Percentiles rank a stretch among this genome's conserved stretches.
Evolutionary conservation across 345 rosid genomes (phyloP).

Genomic region (Lepidium sativum): DNA sequence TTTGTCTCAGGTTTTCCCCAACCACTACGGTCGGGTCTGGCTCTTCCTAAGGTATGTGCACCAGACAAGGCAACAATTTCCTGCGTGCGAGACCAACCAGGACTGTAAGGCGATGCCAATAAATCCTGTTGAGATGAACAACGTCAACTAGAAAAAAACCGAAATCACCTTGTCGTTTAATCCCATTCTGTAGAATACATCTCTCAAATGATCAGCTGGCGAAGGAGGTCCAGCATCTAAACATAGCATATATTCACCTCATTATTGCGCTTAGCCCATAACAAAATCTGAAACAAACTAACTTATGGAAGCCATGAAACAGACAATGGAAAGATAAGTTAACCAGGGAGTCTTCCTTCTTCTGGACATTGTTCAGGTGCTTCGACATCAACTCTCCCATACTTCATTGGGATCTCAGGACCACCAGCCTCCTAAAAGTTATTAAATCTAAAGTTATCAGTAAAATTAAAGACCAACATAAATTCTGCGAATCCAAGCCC

Average conservation of each 20-base stretch:
- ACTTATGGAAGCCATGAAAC: constrained; percentile 12
- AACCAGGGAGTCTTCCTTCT: constrained; percentile 99
- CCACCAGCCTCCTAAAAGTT: constrained; percentile 83
- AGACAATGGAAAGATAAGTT: constrained; percentile 27
- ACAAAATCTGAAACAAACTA: background rate
- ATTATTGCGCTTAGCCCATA: background rate
- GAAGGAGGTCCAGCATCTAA: constrained; percentile 89
- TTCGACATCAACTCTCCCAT: constrained; percentile 81
- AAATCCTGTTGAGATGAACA: background rate
- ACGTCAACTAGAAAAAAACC: background rate
- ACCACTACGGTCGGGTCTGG: constrained; percentile 94
- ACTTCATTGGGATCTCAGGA: constrained; percentile 83
- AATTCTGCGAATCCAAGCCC: background rate
- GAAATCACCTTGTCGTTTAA: constrained; percentile 64
- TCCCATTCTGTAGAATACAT: constrained; percentile 91
- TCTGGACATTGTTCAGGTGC: constrained; percentile 82
- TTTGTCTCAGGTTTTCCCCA: constrained; percentile 97
- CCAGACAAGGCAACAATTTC: constrained; percentile 95
- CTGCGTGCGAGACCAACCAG: constrained; percentile 26
- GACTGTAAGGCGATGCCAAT: background rate
- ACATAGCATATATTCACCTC: constrained; percentile 1
- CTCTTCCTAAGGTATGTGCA: constrained; percentile 91
- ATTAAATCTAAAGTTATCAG: constrained; percentile 1
- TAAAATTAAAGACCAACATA: background rate
- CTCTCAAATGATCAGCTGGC: constrained; percentile 76